phyloP scores from a whole-genome alignment of 1,284 basidiomycete genomes.

The Leccinum insigne region DNA sequence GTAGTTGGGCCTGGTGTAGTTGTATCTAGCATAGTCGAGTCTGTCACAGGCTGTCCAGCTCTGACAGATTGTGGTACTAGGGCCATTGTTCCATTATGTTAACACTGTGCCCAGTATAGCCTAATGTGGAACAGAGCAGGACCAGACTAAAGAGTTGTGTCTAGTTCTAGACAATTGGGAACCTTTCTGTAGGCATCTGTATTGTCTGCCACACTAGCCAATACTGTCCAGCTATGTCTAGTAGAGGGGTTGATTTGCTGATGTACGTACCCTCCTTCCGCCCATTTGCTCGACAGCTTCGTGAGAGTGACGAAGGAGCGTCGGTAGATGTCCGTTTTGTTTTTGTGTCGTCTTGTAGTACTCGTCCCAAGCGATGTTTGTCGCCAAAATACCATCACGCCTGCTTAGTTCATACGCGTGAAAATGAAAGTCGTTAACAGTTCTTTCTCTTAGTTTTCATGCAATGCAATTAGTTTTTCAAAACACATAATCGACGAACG shows the following conservation, averaged over 20 bases:
- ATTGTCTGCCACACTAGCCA: background rate
- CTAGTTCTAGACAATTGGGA: background rate
- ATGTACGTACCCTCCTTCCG: background rate
- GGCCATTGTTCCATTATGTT: background rate
- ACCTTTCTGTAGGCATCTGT: background rate
- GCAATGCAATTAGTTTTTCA: too few relatives aligned
- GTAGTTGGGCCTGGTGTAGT: background rate
- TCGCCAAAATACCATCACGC: too few relatives aligned
- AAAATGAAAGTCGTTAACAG: too few relatives aligned
- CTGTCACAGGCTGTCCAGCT: background rate
- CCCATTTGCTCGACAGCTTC: background rate
- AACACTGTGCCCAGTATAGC: background rate
- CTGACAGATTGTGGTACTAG: background rate
- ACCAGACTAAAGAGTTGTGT: background rate
- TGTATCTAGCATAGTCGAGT: background rate
- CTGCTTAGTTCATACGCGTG: too few relatives aligned
- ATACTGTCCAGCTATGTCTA: background rate
- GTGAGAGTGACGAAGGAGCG: background rate
- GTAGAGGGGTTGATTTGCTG: background rate
- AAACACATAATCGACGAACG: too few relatives aligned
- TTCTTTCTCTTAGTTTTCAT: too few relatives aligned
- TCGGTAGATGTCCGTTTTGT: too few relatives aligned
- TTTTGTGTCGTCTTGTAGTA: too few relatives aligned
- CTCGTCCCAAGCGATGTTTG: too few relatives aligned
- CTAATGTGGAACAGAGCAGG: background rate